phyloP scores from a whole-genome alignment of 2,329 filamentous ascomycete species.

The Zymoseptoria pseudotritici region DNA sequence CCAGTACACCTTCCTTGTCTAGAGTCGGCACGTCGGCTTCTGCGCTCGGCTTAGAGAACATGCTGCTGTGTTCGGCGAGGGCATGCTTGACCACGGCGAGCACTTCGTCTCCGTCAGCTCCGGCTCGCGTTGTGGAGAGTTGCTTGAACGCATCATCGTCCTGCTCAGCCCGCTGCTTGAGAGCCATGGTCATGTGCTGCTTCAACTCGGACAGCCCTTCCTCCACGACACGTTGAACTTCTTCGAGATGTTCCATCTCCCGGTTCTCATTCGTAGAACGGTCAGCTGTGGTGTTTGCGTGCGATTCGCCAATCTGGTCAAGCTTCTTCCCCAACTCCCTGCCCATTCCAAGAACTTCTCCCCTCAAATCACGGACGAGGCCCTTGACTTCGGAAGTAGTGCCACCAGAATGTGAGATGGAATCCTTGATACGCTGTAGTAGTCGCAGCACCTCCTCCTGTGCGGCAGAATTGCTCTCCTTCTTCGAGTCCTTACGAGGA shows the following conservation, averaged over 20 bases:
- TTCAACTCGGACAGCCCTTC: constrained; percentile 75
- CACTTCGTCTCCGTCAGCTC: constrained; percentile 61
- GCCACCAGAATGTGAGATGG: constrained; percentile 77
- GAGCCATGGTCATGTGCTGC: constrained; percentile 71
- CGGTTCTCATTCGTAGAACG: constrained; percentile 37
- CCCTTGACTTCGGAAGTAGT: constrained; percentile 89
- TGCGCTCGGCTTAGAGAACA: constrained; percentile 16
- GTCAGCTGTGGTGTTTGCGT: constrained; percentile 25
- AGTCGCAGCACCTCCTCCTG: constrained; percentile 71
- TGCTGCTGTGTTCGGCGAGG: constrained; percentile 54
- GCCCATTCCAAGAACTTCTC: constrained; percentile 91
- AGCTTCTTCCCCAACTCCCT: constrained; percentile 80
- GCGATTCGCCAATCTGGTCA: constrained; percentile 53
- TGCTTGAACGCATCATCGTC: constrained; percentile 29
- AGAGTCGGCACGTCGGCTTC: constrained; percentile 28
- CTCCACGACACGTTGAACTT: constrained; percentile 70
- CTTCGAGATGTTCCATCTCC: constrained; percentile 49
- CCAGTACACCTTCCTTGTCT: constrained; percentile 67
- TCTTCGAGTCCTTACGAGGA: constrained; percentile 22
- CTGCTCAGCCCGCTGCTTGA: constrained; percentile 62
- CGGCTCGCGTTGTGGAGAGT: constrained; percentile 35
- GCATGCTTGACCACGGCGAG: constrained; percentile 78
- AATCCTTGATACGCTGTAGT: constrained; percentile 82
- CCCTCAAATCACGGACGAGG: constrained; percentile 78
- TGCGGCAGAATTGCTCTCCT: constrained; percentile 34